Evolutionary conservation across 2,329 filamentous ascomycete genomes (phyloP).

Genomic region (Scleromitrula shiraiana): DNA sequence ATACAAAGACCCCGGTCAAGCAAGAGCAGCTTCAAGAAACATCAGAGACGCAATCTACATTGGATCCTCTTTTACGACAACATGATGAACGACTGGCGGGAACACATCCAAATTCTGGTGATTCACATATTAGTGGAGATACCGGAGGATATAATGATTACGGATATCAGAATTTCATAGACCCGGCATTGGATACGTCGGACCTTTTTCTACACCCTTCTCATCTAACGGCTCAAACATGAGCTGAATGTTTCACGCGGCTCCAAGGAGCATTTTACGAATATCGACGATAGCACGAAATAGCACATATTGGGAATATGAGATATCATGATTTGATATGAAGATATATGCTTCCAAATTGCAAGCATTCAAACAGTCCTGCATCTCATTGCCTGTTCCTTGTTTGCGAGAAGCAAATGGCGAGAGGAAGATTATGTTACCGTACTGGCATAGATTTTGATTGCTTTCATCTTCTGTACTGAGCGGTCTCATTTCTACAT

Average conservation of each 20-base stretch:
- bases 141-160: not conserved
- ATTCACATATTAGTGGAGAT: slow-evolving; percentile 3
- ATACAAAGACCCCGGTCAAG: not conserved
- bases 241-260: not conserved
- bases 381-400: too few species aligned
- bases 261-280: not conserved
- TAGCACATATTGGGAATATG: not conserved
- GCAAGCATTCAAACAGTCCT: too few species aligned
- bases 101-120: not conserved
- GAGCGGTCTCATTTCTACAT: too few species aligned
- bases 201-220: slow-evolving; percentile 6
- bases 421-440: too few species aligned
- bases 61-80: slow-evolving; percentile 8
- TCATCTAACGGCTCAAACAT: slow-evolving; percentile 2
- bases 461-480: too few species aligned
- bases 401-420: too few species aligned
- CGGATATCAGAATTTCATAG: slow-evolving; percentile 7
- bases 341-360: too few species aligned
- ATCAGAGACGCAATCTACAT: slow-evolving; percentile 7
- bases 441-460: too few species aligned
- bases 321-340: not conserved
- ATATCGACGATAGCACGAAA: not conserved
- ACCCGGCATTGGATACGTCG: slow-evolving; percentile 5
- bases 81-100: slow-evolving; percentile 8
- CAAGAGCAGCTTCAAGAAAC: slow-evolving; percentile 2